Percentiles rank a stretch among this genome's conserved stretches.
phyloP scores from a whole-genome alignment of 2,329 filamentous ascomycete species.

The Chlorencoelia australis region DNA sequence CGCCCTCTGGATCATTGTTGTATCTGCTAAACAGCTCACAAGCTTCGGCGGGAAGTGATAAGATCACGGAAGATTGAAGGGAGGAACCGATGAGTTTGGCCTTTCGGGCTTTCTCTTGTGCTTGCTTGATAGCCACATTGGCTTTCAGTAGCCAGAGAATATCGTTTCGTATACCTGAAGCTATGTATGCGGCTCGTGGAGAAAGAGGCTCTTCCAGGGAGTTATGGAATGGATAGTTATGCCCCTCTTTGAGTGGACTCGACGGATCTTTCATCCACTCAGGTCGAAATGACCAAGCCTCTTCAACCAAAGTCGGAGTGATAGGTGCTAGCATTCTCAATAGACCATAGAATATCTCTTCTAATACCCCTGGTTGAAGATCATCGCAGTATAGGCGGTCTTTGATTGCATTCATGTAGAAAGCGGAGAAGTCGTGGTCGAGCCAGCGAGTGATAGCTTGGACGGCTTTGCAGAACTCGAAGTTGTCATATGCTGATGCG shows the following conservation, averaged over 20 bases:
- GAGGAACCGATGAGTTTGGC: constrained; percentile 70
- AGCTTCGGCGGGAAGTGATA: constrained; percentile 35
- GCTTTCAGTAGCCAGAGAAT: constrained; percentile 18
- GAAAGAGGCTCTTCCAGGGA: constrained; percentile 28
- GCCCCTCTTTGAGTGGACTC: no score
- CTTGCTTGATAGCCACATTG: constrained; percentile 60
- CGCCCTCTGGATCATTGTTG: constrained; percentile 34
- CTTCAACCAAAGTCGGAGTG: constrained; percentile 74
- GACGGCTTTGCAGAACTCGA: constrained; percentile 76
- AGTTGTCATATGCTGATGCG: constrained; percentile 52
- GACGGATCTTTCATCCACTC: constrained; percentile 46
- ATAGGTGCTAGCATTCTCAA: constrained; percentile 72
- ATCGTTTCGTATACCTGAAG: constrained; percentile 11
- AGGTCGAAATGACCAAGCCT: constrained; percentile 74
- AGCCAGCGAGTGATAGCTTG: constrained; percentile 71
- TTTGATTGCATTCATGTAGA: constrained; percentile 89
- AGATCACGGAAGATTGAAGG: constrained; percentile 62
- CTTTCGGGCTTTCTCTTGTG: constrained; percentile 62
- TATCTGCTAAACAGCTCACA: constrained; percentile 22
- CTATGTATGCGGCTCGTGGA: not conserved
- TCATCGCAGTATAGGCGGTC: constrained; percentile 83
- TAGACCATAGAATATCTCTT: constrained; percentile 60
- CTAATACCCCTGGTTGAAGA: constrained; percentile 50
- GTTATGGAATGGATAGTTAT: constrained; percentile 31
- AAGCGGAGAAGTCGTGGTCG: constrained; percentile 73